Conservation (phyloP, 1,139 yeast genomes). For the Yamadazyma buinensis region DNA sequence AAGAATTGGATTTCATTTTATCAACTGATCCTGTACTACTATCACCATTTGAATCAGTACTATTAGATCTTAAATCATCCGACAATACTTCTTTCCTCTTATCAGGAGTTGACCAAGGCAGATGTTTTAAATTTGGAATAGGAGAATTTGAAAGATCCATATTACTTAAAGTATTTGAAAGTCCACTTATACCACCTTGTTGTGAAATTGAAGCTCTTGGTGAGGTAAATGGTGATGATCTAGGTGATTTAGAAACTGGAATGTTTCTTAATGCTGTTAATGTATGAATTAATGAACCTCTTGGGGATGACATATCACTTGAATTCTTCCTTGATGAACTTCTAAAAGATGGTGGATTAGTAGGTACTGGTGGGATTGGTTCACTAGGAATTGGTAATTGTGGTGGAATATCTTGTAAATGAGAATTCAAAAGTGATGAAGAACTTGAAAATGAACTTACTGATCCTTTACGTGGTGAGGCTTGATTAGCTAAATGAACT, state of each 20-base stretch:
- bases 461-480: slow-evolving; percentile 24
- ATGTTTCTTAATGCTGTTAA: slow-evolving; percentile 41
- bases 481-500: not conserved
- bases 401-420: slow-evolving; percentile 49
- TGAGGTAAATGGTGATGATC: slow-evolving; percentile 43
- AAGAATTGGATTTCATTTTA: not conserved
- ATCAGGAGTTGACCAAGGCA: slow-evolving; percentile 2
- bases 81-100: not conserved
- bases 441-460: slow-evolving; percentile 25
- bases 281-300: slow-evolving; percentile 42
- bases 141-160: slow-evolving; percentile 18
- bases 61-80: not conserved
- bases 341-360: slow-evolving; percentile 31
- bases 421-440: slow-evolving; percentile 28
- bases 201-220: slow-evolving; percentile 44
- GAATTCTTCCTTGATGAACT: slow-evolving; percentile 35
- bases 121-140: slow-evolving; percentile 19
- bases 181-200: slow-evolving; percentile 8
- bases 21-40: slow-evolving; percentile 1
- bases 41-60: not conserved
- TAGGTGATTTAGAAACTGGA: slow-evolving; percentile 35
- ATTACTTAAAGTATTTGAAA: slow-evolving; percentile 2
- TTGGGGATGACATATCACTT: slow-evolving; percentile 38
- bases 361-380: slow-evolving; percentile 45
- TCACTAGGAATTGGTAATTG: slow-evolving; percentile 52